Conservation (phyloP, 2,329 filamentous ascomycete genomes). For the Calycina herbarum region DNA sequence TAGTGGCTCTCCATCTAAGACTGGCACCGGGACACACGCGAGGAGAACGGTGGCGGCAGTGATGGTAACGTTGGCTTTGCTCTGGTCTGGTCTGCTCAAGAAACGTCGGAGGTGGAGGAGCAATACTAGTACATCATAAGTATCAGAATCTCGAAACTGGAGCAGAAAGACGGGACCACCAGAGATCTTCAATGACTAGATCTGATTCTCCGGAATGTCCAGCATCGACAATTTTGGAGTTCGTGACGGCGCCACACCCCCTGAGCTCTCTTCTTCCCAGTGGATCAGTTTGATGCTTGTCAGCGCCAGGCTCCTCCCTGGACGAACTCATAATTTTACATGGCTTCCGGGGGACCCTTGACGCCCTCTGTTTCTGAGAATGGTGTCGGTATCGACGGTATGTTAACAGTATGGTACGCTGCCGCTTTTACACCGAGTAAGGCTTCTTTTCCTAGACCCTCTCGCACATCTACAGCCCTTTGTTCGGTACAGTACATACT, state of each 20-base stretch:
- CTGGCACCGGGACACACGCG: constrained; percentile 9
- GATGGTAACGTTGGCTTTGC: neutral
- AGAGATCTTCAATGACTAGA: constrained; percentile 27
- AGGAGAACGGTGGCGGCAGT: neutral
- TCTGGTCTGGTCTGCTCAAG: neutral
- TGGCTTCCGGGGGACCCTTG: constrained; percentile 28
- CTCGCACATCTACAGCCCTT: neutral
- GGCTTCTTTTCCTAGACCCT: neutral
- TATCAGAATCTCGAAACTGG: constrained; percentile 9
- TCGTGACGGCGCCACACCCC: constrained; percentile 32
- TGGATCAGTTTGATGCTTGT: constrained; percentile 35
- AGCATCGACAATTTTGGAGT: constrained; percentile 22
- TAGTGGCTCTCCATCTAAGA: constrained; percentile 8
- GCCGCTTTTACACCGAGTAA: constrained; percentile 14
- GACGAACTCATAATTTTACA: constrained; percentile 26
- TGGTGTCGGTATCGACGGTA: constrained; percentile 14
- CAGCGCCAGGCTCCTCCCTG: constrained; percentile 31
- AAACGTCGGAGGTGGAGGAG: constrained; percentile 16
- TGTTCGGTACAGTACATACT: neutral
- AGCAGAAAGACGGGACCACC: constrained; percentile 1
- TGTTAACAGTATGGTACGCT: constrained; percentile 23
- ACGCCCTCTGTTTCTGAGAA: constrained; percentile 31
- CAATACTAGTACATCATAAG: constrained; percentile 23
- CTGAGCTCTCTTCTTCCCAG: constrained; percentile 29
- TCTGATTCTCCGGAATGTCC: constrained; percentile 27